Conservation (phyloP, 352 stramenopile genomes). For the Phytophthora nicotianae region DNA sequence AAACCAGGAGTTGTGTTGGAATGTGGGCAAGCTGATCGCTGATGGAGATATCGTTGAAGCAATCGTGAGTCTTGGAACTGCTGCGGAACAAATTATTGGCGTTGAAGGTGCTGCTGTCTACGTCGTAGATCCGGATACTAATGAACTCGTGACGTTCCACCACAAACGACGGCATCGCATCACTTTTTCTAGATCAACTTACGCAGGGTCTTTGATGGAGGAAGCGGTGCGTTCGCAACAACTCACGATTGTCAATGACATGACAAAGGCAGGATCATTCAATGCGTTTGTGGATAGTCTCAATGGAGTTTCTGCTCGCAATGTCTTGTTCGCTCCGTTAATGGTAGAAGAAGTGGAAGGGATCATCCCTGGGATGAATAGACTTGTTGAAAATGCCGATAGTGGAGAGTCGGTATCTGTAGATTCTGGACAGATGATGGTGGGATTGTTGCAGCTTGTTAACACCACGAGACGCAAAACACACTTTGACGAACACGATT, state of each 20-base stretch:
- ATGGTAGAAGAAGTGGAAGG: conserved; percentile 50
- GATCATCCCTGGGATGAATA: conserved; percentile 18
- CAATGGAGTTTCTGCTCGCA: conserved; percentile 48
- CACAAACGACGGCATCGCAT: conserved; percentile 70
- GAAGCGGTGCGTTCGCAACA: conserved; percentile 50
- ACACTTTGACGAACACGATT: conserved; percentile 68
- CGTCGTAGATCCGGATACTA: conserved; percentile 44
- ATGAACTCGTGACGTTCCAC: conserved; percentile 75
- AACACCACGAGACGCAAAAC: conserved; percentile 71
- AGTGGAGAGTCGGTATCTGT: neutral
- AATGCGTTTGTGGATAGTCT: conserved; percentile 81
- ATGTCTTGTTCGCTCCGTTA: conserved; percentile 69
- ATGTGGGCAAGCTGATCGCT: conserved; percentile 66
- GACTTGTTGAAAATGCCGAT: conserved; percentile 15
- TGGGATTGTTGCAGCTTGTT: conserved; percentile 72
- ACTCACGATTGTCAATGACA: conserved; percentile 72
- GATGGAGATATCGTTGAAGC: conserved; percentile 68
- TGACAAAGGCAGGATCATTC: conserved; percentile 37
- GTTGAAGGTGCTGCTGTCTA: conserved; percentile 75
- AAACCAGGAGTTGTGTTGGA: conserved; percentile 70
- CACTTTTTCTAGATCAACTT: conserved; percentile 52
- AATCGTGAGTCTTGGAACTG: conserved; percentile 51
- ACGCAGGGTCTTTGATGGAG: conserved; percentile 59
- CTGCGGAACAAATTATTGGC: conserved; percentile 74
- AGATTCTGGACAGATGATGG: conserved; percentile 45